Percentiles rank a stretch among this genome's conserved stretches.
Evolutionary conservation across 306 rosid genomes (phyloP).

Genomic region (Sicyos edulis): DNA sequence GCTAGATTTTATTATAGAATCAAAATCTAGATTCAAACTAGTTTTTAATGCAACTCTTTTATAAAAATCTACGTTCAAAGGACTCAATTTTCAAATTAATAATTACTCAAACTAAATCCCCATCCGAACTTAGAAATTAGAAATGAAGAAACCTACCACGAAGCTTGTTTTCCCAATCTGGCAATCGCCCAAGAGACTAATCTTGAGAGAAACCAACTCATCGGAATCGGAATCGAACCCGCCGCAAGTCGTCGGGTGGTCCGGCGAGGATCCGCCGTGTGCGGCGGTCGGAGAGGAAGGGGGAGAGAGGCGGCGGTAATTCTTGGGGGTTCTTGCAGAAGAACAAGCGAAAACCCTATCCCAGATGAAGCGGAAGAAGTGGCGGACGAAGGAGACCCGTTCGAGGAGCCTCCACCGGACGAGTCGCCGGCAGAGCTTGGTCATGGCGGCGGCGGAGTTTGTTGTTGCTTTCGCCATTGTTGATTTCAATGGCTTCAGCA

Average conservation of each 20-base stretch:
- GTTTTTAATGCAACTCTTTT: no score
- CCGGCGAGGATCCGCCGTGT: slow-evolving; percentile 19
- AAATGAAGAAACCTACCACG: slow-evolving; percentile 32
- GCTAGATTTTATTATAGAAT: no score
- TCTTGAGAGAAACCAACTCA: slow-evolving; percentile 77
- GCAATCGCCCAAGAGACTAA: slow-evolving; percentile 88
- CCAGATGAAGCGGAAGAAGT: slow-evolving; percentile 72
- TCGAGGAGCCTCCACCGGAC: slow-evolving; percentile 51
- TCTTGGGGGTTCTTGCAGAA: slow-evolving; percentile 26
- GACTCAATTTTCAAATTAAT: no score
- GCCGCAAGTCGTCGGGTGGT: slow-evolving; percentile 4
- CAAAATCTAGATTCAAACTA: no score
- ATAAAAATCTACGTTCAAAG: no score
- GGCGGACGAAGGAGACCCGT: slow-evolving; percentile 51
- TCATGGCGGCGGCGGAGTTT: slow-evolving; percentile 56
- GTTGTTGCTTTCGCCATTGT: no score
- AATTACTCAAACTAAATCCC: no score
- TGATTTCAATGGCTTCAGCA: neutral
- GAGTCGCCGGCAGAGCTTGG: slow-evolving; percentile 52
- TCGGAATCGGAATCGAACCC: slow-evolving; percentile 60
- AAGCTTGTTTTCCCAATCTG: slow-evolving; percentile 95
- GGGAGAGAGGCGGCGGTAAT: slow-evolving; percentile 46
- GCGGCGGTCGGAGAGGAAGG: slow-evolving; percentile 18
- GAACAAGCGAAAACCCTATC: slow-evolving; percentile 68
- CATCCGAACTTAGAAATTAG: neutral